Conservation (phyloP, 106 monocot species). For the Phalaenopsis aphrodite region DNA sequence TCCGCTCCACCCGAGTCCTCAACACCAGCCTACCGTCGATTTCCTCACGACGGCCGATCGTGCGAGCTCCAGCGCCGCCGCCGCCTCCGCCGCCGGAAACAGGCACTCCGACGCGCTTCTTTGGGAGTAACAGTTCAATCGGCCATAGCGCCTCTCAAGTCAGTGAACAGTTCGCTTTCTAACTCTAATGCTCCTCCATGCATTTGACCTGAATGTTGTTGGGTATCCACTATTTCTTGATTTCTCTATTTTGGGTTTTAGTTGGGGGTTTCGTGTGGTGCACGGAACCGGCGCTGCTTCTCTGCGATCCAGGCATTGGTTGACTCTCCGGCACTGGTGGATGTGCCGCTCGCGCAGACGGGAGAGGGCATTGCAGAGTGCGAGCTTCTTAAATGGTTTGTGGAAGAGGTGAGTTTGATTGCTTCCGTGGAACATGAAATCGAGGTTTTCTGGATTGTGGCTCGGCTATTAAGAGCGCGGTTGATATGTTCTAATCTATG, state of each 20-base stretch:
- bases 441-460: not conserved
- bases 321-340: slow-evolving; percentile 45
- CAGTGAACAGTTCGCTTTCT: not conserved
- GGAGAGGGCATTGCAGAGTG: slow-evolving; percentile 98
- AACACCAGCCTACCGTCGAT: not conserved
- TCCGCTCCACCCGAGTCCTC: not conserved
- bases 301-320: slow-evolving; percentile 50
- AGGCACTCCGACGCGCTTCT: not conserved
- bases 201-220: not conserved
- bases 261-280: not conserved
- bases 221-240: not conserved
- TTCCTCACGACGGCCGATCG: not conserved
- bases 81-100: not conserved
- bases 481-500: not conserved
- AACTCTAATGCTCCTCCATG: not conserved
- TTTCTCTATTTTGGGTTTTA: not conserved
- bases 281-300: slow-evolving; percentile 12
- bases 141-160: not conserved
- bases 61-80: not conserved
- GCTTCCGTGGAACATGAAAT: not conserved
- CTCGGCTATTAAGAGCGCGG: not conserved
- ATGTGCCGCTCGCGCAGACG: slow-evolving; percentile 91
- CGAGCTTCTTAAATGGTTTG: slow-evolving; percentile 93
- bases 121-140: not conserved
- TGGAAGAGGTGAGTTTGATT: slow-evolving; percentile 53